Evolutionary conservation across 768 basidiomycete genomes (phyloP), one percentile per base, ranked within the genome.

Genomic region (Tricholomella constricta): DNA sequence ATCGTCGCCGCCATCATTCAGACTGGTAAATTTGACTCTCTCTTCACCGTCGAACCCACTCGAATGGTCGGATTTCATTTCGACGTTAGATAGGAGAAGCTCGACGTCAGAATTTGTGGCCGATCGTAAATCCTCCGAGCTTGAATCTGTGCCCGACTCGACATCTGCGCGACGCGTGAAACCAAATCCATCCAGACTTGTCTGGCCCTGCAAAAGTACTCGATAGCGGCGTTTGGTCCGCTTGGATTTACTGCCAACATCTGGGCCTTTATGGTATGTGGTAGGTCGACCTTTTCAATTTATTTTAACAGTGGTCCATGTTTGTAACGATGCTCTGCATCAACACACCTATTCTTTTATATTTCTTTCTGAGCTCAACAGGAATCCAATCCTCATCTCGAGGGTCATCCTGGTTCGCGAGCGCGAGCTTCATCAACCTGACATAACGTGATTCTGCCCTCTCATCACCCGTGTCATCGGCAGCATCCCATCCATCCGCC

Each of bases 241-340:
- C 17, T 6, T 15, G 15, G 51, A 57, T 45, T 57, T 57, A 35
- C 56, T 57, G 23, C 9, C 36, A 17, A 57, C 40, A 43, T 57
- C 55, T 36, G 56, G 51, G 37, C 55, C 51, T 32, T 50, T 48
- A 34, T 40, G 37, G n/a, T 37, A 37, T n/a, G 5, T 5, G 5
- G 14, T n/a, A 6, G 36, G 36, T 8, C 36, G 14, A 15, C 6
- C 36, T 37, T 15, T 15, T 37, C 15, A 37, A 37, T 37, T 7
- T 7, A 34, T 15, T 34, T 34, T 8, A 34, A 34, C n/a, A 34
- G 32, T 8, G 7, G 15, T 34, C 8, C 15, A 8, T 34, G 8
- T n/a, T n/a, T n/a, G n/a, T n/a, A n/a, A n/a, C n/a, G n/a, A n/a
- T n/a, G n/a, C n/a, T n/a, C n/a, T n/a, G n/a, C n/a, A n/a, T n/a